Percentiles rank a stretch among this genome's conserved stretches.
Evolutionary conservation across 148 eudicot species (phyloP).

Genomic region (Vaccinium myrtillus): DNA sequence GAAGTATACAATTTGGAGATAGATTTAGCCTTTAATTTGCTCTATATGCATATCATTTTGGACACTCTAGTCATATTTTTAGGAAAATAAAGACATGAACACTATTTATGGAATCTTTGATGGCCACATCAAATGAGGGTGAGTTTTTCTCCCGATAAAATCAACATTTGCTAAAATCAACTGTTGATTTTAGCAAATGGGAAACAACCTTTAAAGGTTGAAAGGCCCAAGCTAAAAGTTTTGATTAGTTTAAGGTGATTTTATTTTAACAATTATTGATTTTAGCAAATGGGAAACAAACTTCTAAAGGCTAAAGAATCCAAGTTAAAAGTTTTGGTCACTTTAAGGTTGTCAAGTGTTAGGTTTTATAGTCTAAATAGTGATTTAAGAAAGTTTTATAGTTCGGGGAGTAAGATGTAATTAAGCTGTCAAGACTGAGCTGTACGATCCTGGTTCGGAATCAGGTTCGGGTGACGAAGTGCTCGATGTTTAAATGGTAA

Average conservation of each 20-base stretch:
- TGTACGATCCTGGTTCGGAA: not conserved
- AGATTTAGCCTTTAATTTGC: not conserved
- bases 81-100: not conserved
- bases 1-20: too few species aligned
- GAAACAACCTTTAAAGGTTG: too few species aligned
- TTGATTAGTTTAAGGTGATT: not conserved
- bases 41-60: too few species aligned
- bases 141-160: too few species aligned
- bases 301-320: not conserved
- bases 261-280: too few species aligned
- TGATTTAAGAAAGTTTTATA: not conserved
- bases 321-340: not conserved
- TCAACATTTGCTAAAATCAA: too few species aligned
- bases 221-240: too few species aligned
- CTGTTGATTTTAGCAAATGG: too few species aligned
- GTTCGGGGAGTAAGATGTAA: not conserved
- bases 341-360: not conserved
- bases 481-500: slow-evolving; percentile 12
- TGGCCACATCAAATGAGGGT: not conserved
- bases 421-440: not conserved
- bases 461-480: not conserved
- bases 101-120: not conserved
- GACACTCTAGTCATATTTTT: too few species aligned
- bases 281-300: too few species aligned
- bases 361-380: too few species aligned